Base-by-base conservation (phyloP, 1,284 basidiomycete genomes). In the Leccinum fallax region DNA sequence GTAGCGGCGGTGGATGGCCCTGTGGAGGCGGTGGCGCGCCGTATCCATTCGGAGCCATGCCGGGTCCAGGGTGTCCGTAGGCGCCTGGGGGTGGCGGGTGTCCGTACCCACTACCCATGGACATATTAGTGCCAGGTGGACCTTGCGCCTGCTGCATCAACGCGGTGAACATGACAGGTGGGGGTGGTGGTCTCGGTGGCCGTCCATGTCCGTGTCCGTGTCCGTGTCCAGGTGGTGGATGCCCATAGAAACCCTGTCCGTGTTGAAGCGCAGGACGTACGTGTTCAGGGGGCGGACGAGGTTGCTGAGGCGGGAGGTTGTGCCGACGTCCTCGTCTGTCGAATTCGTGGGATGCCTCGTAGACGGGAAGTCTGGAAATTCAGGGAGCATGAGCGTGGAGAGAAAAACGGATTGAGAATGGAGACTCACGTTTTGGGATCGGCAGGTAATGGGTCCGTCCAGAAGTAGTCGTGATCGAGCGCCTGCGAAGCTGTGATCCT, bases 391-490 rank as follows among this genome's bases (percentile, higher is more conserved):
- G 53, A 61, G 30, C n/a, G 36, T 53, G n/a, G 11, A 48, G 30
- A 26, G n/a, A 30, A 62, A 49, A 48, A 4, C 2, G 15, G 53
- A 58, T 59, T 34, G 8, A 53, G 15, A 38, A 8, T 55, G 58
- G 54, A 24, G 5, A 80, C 87, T 66, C 66, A 94, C 93, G 85
- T 85, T 74, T 88, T 90, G 0, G 92, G 88, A 76, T 92, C 89
- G n/a, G 92, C 92, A 15, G 93, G 89, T 32, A 93, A 69, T 0
- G 94, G 93, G 65, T 92, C 88, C 0, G 87, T 89, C 92, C 93
- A 96, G 77, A 97, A 97, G 78, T 97, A 97, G 57, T 94, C 88
- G 71, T 97, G 95, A 64, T 90, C 87, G 66, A 97, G 85, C 4
- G 93, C 93, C 70, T 95, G 87, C 24, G 86, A 77, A 9, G 97